Percentiles rank a stretch among this genome's conserved stretches.
These are phyloP conservation scores for Boechera stricta DNA, from an alignment of 345 rosid species.

Conservation along the genomic window DNA sequence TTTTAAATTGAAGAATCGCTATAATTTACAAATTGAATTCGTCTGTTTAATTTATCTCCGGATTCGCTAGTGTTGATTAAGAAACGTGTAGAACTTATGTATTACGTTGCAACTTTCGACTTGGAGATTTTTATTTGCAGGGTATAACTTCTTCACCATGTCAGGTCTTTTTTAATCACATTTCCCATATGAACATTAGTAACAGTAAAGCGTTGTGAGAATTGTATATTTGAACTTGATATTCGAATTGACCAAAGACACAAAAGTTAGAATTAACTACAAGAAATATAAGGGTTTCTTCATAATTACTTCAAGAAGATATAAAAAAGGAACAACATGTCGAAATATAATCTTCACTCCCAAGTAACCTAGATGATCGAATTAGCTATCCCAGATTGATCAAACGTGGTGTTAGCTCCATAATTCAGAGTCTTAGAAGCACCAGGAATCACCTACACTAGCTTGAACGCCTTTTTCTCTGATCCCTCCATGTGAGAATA, in stretches of 20 bases:
- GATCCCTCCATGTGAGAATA: constrained; percentile 58
- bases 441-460: constrained; percentile 74
- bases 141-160: too few relatives aligned
- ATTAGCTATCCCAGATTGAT: constrained; percentile 73
- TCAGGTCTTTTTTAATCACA: too few relatives aligned
- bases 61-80: too few relatives aligned
- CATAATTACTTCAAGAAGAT: too few relatives aligned
- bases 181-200: too few relatives aligned
- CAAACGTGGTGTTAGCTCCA: constrained; percentile 58
- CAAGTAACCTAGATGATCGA: constrained; percentile 73
- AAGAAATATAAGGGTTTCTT: background rate
- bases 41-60: too few relatives aligned
- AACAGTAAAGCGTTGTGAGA: background rate
- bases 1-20: too few relatives aligned
- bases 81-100: too few relatives aligned
- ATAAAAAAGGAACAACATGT: background rate
- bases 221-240: background rate
- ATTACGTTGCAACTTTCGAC: background rate
- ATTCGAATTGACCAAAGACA: background rate
- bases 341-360: constrained; percentile 55
- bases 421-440: constrained; percentile 63
- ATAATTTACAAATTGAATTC: too few relatives aligned
- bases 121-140: background rate
- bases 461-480: constrained; percentile 57
- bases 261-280: background rate